Evolutionary conservation across 768 basidiomycete genomes (phyloP).

Genomic region (Podaxis sp.): DNA sequence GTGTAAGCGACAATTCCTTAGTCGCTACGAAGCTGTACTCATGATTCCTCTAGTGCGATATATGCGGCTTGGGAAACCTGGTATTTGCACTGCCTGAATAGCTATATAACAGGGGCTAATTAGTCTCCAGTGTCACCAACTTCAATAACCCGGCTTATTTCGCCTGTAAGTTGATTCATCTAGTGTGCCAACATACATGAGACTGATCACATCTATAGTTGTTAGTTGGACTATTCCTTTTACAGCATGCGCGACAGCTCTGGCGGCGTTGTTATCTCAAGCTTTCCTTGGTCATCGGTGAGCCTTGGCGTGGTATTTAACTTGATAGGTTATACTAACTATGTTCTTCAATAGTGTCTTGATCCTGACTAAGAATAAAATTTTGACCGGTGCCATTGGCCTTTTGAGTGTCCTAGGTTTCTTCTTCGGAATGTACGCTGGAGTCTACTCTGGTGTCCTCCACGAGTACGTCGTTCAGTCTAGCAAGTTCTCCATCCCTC

Average conservation of each 20-base stretch:
- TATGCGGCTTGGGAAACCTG: constrained; percentile 21
- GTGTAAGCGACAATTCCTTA: constrained; percentile 23
- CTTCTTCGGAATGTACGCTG: constrained; percentile 42
- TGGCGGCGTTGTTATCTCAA: constrained; percentile 51
- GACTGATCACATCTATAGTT: constrained; percentile 23
- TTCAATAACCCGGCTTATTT: constrained; percentile 17
- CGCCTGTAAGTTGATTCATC: constrained; percentile 3
- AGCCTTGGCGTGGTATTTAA: constrained; percentile 10
- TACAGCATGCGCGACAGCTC: constrained; percentile 32
- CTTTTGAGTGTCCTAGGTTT: constrained; percentile 39
- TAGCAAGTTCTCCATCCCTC: background rate
- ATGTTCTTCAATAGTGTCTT: constrained; percentile 27
- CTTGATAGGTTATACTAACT: background rate
- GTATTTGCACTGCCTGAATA: background rate
- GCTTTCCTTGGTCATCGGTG: constrained; percentile 46
- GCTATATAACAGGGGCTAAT: constrained; percentile 3
- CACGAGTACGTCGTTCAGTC: constrained; percentile 30
- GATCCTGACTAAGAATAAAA: constrained; percentile 34
- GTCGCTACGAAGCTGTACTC: background rate
- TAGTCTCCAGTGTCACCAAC: constrained; percentile 17
- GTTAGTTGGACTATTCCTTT: constrained; percentile 46
- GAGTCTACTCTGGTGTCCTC: constrained; percentile 43
- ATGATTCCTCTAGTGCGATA: constrained; percentile 21
- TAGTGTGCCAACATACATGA: background rate
- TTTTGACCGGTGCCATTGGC: constrained; percentile 35